Evolutionary conservation across 768 basidiomycete genomes (phyloP).

Genomic region (Clavulina sp.): DNA sequence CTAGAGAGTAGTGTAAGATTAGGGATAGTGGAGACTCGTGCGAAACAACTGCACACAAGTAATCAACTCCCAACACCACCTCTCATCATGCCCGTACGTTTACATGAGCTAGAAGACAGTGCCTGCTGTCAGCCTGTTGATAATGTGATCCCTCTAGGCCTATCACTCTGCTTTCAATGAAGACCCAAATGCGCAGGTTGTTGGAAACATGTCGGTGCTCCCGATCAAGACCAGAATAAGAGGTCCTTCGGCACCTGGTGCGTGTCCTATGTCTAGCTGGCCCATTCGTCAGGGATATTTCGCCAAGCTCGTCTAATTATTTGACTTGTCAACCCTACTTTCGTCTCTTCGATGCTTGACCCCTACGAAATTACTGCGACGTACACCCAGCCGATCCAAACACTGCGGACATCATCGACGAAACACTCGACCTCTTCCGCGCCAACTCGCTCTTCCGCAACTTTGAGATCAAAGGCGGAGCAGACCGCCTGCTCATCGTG

Average conservation of each 20-base stretch:
- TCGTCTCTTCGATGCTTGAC: constrained; percentile 23
- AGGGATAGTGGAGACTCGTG: too few species aligned
- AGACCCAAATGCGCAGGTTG: constrained; percentile 55
- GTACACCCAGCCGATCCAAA: constrained; percentile 63
- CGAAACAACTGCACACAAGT: too few species aligned
- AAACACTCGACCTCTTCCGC: constrained; percentile 90
- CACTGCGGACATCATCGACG: constrained; percentile 81
- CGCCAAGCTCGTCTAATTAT: neutral
- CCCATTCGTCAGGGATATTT: neutral
- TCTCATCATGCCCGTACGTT: too few species aligned
- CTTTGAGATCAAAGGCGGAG: constrained; percentile 98
- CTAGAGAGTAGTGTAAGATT: too few species aligned
- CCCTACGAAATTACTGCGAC: neutral
- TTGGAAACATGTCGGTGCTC: constrained; percentile 79
- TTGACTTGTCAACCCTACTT: neutral
- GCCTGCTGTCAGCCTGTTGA: too few species aligned
- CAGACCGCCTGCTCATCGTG: constrained; percentile 89
- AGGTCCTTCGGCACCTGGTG: constrained; percentile 66
- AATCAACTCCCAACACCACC: too few species aligned
- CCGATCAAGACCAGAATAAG: constrained; percentile 85
- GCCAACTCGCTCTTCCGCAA: constrained; percentile 99
- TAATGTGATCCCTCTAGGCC: too few species aligned
- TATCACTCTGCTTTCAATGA: constrained; percentile 94
- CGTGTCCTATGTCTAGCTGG: too few species aligned
- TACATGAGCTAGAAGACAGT: too few species aligned